A percentile compares a stretch with the other conserved stretches of the same genome.
Evolutionary conservation across 371 early-diverging fungal species (phyloP).

Genomic region (Mucor mucedo): DNA sequence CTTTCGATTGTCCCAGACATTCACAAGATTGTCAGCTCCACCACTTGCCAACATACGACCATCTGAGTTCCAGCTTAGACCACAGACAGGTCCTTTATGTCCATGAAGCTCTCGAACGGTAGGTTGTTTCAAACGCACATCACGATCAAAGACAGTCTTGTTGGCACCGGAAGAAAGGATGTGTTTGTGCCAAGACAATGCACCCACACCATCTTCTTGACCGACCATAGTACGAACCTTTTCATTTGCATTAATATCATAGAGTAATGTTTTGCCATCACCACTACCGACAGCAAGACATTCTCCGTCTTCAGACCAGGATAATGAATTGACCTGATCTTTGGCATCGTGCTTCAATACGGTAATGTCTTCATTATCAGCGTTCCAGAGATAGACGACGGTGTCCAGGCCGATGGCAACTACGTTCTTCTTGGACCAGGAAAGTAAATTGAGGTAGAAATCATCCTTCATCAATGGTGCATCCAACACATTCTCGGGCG

Average conservation of each 20-base stretch:
- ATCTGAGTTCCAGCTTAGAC: conserved; percentile 92
- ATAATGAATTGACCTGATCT: conserved; percentile 71
- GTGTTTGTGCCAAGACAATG: conserved; percentile 86
- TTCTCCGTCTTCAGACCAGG: conserved; percentile 81
- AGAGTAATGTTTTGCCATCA: conserved; percentile 86
- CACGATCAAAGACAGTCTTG: conserved; percentile 93
- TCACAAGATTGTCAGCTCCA: conserved; percentile 95
- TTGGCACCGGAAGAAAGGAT: conserved; percentile 89
- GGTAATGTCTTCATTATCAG: conserved; percentile 76
- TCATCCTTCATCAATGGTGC: conserved; percentile 95
- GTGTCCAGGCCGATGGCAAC: conserved; percentile 91
- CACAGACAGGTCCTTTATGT: conserved; percentile 92
- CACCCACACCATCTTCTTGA: conserved; percentile 81
- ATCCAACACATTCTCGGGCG: conserved; percentile 84
- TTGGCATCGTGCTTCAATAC: conserved; percentile 62
- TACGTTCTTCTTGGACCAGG: conserved; percentile 87
- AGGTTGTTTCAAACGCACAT: conserved; percentile 85
- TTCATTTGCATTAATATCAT: conserved; percentile 77
- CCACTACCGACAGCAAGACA: conserved; percentile 86
- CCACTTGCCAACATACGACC: conserved; percentile 92
- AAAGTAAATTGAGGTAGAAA: conserved; percentile 96
- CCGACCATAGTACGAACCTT: conserved; percentile 79
- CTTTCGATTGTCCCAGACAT: conserved; percentile 90
- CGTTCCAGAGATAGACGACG: conserved; percentile 94
- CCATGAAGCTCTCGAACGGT: conserved; percentile 68